Base-by-base conservation (phyloP, 1,284 basidiomycete species). In the Papiliotrema nemorosa region DNA sequence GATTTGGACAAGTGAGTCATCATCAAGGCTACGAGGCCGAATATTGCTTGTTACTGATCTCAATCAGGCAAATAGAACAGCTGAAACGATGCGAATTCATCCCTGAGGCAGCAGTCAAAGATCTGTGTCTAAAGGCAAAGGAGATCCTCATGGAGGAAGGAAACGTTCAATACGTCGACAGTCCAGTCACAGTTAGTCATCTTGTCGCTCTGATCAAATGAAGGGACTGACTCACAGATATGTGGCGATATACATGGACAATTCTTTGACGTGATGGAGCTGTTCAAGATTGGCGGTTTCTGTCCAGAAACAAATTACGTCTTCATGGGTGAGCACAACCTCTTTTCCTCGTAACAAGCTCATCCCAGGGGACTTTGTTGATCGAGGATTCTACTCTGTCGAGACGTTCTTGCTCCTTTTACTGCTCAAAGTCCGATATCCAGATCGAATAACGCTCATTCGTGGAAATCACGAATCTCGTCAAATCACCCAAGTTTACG, bases 241-340 rank as follows among this genome's bases (percentile, higher is more conserved):
- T 98, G 96, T 70, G 94, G 94, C 20, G 96, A 98, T 77, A 98
- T 98, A 48, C 94, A 98, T 69, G 94, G 94, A 12, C 94, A 98
- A 71, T 98, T 98, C 73, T 96, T 88, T 74, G 94, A 98, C 73
- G 81, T 98, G 59, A 86, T 97, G 83, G 92, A 98, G 77, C 81
- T 97, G 45, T 97, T 98, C 81, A 87, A 87, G 70, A 85, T 96
- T 31, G 96, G 94, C 24, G 93, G 94, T 13, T 85, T 85, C 66
- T 97, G 92, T 75, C 94, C 94, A 47, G 86, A 91, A 29, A 97
- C 94, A 9, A 94, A 91, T 72, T 98, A 98, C 75, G 85, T 98
- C 51, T 98, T 98, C 80, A 94, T 98, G 88, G 93, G 91, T 92
- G 55, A 66, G 85, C 77, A 26, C 39, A 20, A n/a, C 12, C 26